Evolutionary conservation across 129 eudicot genomes (phyloP), one percentile per base, ranked within the genome.

Genomic region (Lactuca sativa): DNA sequence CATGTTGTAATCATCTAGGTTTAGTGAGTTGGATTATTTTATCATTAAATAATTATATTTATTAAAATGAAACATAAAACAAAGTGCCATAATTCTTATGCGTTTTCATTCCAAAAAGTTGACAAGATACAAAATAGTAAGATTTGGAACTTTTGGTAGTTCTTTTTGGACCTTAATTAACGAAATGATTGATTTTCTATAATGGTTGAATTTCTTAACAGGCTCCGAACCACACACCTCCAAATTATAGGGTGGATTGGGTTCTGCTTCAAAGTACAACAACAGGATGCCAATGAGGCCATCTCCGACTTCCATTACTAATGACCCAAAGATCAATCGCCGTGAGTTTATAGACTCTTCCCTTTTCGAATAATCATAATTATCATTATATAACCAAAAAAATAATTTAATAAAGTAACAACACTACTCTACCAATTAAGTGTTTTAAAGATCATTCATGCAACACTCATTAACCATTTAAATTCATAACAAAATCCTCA

Each of bases 211-310:
- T 8, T 41, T 43, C 14, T 43, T 60, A 76, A 70, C 74, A 90
- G 87, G 89, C 79, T 73, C 82, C 83, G 12, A 82, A 53, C 70
- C 44, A 79, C 74, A 69, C 74, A 65, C 66, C 84, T 40, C 49
- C 86, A 58, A 90, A 87, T 59, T 85, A 82, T 79, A 83, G 82
- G 75, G 84, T 81, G 53, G 97, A 91, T 56, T 82, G 43, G 88
- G 97, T n/a, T 81, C 91, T 11, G 81, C 91, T 12, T 79, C 89
- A 56, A 83, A 70, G 76, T 75, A 57, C 79, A 77, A 71, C 73
- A 82, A 49, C 63, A 76, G 64, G 81, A 83, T 73, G 78, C 54
- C 86, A 3, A 71, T 67, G 74, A 86, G 81, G 63, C 78, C 77
- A 9, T 71, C 86, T 43, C 56, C 82, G 13, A 34, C 58, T 14